A percentile compares a stretch with the other conserved stretches of the same genome.
Evolutionary conservation across 441 rosid genomes (phyloP).

Genomic region (Syzygium syzygioides): DNA sequence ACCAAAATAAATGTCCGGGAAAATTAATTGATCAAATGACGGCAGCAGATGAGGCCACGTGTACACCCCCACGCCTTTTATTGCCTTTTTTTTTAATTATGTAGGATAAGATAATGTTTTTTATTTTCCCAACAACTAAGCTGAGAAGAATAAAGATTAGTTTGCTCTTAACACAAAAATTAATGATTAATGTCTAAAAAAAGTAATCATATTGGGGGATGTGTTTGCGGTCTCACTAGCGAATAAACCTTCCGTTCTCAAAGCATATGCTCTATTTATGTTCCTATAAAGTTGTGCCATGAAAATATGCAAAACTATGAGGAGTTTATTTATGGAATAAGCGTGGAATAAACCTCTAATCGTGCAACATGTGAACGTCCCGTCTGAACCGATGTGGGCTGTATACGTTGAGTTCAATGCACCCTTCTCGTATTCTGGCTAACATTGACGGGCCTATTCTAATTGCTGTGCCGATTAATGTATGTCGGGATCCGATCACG

Average conservation of each 20-base stretch:
- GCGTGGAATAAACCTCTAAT: rapidly evolving
- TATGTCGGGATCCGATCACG: rapidly evolving
- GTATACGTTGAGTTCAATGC: neutral
- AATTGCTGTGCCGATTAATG: rapidly evolving
- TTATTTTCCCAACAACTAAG: neutral
- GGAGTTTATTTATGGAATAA: neutral
- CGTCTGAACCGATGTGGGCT: rapidly evolving
- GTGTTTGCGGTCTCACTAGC: neutral
- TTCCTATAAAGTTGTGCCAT: neutral
- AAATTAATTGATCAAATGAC: neutral
- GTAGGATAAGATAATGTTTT: neutral
- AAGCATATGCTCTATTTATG: neutral
- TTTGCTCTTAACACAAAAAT: neutral
- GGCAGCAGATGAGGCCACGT: neutral
- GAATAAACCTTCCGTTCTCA: neutral
- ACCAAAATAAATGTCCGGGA: neutral
- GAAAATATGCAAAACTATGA: neutral
- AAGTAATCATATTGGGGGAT: neutral
- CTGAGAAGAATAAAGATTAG: neutral
- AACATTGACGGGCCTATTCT: neutral
- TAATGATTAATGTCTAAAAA: neutral
- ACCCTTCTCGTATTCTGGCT: neutral
- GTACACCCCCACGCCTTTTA: neutral
- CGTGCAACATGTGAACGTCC: rapidly evolving
- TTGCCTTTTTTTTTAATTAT: neutral